Evolutionary conservation across 176 grass and related monocot species (phyloP).

Genomic region (Dendrocalamus sinicus): DNA sequence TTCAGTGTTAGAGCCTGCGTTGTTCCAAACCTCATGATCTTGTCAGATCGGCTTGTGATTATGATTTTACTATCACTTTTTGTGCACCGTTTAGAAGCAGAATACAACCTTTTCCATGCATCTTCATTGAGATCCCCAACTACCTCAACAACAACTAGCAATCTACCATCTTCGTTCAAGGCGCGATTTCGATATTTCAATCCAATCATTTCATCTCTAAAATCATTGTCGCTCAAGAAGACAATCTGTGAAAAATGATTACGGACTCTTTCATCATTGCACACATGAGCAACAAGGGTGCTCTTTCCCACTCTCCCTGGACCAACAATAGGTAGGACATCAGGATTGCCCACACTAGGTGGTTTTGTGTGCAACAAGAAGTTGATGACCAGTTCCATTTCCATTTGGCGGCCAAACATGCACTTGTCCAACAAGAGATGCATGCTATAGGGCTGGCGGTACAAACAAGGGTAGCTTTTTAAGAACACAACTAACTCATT

Average conservation of each 20-base stretch:
- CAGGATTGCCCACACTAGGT: not conserved
- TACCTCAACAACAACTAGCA: constrained; percentile 34
- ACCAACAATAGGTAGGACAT: constrained; percentile 3
- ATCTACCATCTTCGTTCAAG: not conserved
- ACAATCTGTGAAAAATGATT: constrained; percentile 9
- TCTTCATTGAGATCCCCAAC: not conserved
- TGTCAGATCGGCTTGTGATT: not conserved
- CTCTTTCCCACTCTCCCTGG: not conserved
- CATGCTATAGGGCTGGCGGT: constrained; percentile 26
- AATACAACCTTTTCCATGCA: not conserved
- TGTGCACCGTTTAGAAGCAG: not conserved
- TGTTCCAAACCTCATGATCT: not conserved
- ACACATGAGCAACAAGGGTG: not conserved
- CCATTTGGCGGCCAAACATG: constrained; percentile 20
- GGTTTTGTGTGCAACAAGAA: not conserved
- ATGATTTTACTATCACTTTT: constrained; percentile 32
- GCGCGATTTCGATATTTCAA: not conserved
- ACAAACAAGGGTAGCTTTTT: not conserved
- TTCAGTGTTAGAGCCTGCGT: not conserved
- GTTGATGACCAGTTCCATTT: not conserved
- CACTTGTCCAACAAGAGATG: not conserved
- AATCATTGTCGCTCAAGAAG: not conserved
- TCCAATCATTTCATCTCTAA: not conserved
- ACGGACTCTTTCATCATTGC: constrained; percentile 30
- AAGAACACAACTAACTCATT: not conserved